phyloP scores from a whole-genome alignment of 805 yeast genomes.

The Ogataea philodendri region DNA sequence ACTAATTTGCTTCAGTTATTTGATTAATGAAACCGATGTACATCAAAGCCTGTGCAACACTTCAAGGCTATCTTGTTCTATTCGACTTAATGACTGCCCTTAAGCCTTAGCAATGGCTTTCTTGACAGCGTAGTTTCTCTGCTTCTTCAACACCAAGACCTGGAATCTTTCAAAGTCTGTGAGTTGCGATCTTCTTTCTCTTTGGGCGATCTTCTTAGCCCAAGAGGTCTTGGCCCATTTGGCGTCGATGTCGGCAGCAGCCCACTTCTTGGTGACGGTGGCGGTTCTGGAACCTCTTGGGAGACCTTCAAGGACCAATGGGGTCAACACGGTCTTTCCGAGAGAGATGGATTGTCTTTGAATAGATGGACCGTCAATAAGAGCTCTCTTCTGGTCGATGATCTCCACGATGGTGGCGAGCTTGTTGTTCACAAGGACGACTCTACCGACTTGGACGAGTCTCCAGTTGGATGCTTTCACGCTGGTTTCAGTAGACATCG shows the following conservation, averaged over 20 bases:
- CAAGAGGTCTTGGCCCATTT: constrained; percentile 93
- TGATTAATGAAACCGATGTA: constrained; percentile 20
- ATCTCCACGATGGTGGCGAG: constrained; percentile 97
- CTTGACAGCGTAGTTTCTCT: constrained; percentile 91
- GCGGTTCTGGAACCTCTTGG: constrained; percentile 95
- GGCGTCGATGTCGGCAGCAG: constrained; percentile 79
- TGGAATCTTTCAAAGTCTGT: constrained; percentile 99
- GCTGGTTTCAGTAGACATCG: constrained; percentile 48
- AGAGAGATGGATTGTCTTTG: constrained; percentile 90
- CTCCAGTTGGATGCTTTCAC: constrained; percentile 99
- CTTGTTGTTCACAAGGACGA: constrained; percentile 89
- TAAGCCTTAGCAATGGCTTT: constrained; percentile 97
- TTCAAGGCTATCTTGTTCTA: constrained; percentile 14
- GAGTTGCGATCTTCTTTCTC: constrained; percentile 88
- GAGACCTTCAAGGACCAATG: constrained; percentile 76
- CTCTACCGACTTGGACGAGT: constrained; percentile 99
- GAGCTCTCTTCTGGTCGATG: constrained; percentile 98
- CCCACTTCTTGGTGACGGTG: constrained; percentile 88
- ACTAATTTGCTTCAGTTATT: constrained; percentile 21
- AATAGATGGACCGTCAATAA: constrained; percentile 95
- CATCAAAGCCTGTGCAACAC: constrained; percentile 16
- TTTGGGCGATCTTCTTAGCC: constrained; percentile 98
- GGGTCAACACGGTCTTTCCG: constrained; percentile 89
- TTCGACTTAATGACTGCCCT: constrained; percentile 25
- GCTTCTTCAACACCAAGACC: constrained; percentile 95